Evolutionary conservation across 371 early-diverging fungal species (phyloP), one percentile per base, ranked within the genome.

Genomic region (Saksenaea oblongispora): DNA sequence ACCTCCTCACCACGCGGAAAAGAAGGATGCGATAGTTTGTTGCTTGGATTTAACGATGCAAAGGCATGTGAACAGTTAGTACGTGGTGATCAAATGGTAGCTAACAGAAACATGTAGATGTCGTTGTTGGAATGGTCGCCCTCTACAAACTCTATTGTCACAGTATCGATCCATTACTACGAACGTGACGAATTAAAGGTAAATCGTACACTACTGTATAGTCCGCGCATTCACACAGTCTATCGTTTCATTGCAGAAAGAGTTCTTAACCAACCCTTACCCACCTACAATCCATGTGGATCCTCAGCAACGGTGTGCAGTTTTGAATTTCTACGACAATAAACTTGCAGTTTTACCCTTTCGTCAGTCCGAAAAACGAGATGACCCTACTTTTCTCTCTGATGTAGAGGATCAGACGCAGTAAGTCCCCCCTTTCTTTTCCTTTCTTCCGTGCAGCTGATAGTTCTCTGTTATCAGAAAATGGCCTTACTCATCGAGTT

Each of bases 141-240:
- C 1, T 75, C 88, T 26, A 87, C 87, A 3, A 90, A 95, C 58
- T 78, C 82, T 15, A 82, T 96, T 64, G 87, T 90, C 9, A 97
- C 98, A 0, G 93, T 96, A 27, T 97, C 97, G 3, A 90, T 98
- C 36, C 98, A 98, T 72, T 95, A 91, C 72, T 98, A 95, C 70
- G 98, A 98, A 74, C 84, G 94, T 31, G 98, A 97, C 54, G 92
- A 92, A 63, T 90, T 91, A 63, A 91, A 91, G 88, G 92, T 86
- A 85, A 54, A 44, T 7, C 17, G 14, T 4, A 15, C 5, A 24
- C 4, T n/a, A n/a, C n/a, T n/a, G n/a, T n/a, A n/a, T n/a, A n/a
- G n/a, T n/a, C n/a, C n/a, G n/a, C n/a, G n/a, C n/a, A n/a, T n/a
- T n/a, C n/a, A n/a, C n/a, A n/a, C n/a, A n/a, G n/a, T n/a, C n/a